Evolutionary conservation across 2,329 filamentous ascomycete species (phyloP).

Genomic region (Penicillium olsonii): DNA sequence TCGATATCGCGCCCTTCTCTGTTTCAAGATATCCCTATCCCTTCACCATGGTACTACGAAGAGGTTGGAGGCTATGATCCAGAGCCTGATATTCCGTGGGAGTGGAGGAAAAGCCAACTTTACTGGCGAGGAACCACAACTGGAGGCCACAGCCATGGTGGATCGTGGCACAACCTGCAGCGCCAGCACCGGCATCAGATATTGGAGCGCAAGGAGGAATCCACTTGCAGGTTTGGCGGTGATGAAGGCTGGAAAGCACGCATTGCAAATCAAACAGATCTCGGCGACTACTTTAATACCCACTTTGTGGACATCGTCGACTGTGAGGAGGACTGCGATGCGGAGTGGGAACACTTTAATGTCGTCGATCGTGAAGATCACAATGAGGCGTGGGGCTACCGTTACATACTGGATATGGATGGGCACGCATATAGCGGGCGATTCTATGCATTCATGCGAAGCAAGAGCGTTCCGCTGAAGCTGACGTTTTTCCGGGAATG

Average conservation of each 20-base stretch:
- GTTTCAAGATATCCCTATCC: constrained; percentile 16
- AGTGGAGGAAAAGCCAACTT: constrained; percentile 64
- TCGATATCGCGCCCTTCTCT: constrained; percentile 14
- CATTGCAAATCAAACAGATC: constrained; percentile 51
- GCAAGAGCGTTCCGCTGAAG: constrained; percentile 52
- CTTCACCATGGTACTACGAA: constrained; percentile 15
- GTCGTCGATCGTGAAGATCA: constrained; percentile 54
- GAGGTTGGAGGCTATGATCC: constrained; percentile 2
- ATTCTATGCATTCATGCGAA: constrained; percentile 54
- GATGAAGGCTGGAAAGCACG: background rate
- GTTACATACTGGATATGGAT: constrained; percentile 52
- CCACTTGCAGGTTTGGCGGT: constrained; percentile 22
- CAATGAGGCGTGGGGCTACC: constrained; percentile 73
- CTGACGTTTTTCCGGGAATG: constrained; percentile 57
- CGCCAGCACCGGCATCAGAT: constrained; percentile 63
- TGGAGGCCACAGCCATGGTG: constrained; percentile 78
- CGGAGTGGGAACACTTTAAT: constrained; percentile 75
- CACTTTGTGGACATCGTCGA: constrained; percentile 81
- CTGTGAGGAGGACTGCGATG: constrained; percentile 83
- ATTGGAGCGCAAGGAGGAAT: constrained; percentile 58
- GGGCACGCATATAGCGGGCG: constrained; percentile 59
- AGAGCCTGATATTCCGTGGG: constrained; percentile 5
- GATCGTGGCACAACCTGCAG: constrained; percentile 82
- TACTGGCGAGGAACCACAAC: constrained; percentile 95
- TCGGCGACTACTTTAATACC: constrained; percentile 73